Conservation (phyloP, 2,329 filamentous ascomycete genomes). For the Colletotrichum truncatum region DNA sequence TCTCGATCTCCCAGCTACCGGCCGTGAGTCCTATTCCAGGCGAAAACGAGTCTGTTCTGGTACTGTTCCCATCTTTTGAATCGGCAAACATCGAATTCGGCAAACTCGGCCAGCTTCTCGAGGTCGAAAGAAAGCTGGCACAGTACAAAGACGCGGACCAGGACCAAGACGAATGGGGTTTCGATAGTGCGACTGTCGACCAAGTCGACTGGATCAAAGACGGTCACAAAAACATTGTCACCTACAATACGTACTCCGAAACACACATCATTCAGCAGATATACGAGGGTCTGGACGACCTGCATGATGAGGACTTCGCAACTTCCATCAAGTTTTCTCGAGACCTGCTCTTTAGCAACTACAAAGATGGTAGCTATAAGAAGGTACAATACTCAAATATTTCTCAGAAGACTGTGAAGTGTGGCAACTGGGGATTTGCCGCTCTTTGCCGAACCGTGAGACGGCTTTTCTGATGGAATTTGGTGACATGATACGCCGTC, state of each 20-base stretch:
- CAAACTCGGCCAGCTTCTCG: not conserved
- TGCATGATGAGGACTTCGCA: not conserved
- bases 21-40: not conserved
- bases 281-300: not conserved
- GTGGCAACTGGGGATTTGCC: no score
- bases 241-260: not conserved
- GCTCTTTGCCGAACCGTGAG: not conserved
- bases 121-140: not conserved
- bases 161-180: not conserved
- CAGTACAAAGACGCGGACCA: not conserved
- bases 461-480: not conserved
- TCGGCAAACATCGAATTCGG: not conserved
- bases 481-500: no score
- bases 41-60: not conserved
- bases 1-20: not conserved
- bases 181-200: not conserved
- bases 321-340: not conserved
- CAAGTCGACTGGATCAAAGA: not conserved
- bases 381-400: not conserved
- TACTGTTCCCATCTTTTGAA: not conserved
- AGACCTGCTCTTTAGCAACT: conserved; percentile 3
- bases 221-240: not conserved
- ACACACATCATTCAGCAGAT: not conserved
- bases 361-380: not conserved
- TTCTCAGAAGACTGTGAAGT: not conserved